Evolutionary conservation across 139 green algal genomes (phyloP).

Genomic region (Micromonas commoda): DNA sequence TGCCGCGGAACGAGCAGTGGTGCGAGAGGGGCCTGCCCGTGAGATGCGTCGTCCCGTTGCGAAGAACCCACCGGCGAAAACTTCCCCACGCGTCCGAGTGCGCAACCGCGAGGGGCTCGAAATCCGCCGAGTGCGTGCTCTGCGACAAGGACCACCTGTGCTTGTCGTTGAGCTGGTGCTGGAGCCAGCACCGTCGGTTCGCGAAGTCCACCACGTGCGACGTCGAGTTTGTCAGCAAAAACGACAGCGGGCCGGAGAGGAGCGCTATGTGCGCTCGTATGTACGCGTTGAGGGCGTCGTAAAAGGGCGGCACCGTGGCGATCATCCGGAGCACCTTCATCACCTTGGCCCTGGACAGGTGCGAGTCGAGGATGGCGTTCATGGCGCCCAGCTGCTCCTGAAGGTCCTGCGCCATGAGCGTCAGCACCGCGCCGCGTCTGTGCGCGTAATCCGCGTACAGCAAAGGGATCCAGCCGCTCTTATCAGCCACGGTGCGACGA

Average conservation of each 20-base stretch:
- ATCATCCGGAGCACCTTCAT: not conserved
- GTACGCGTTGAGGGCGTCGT: conserved; percentile 4
- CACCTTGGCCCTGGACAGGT: not conserved
- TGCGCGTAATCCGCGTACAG: conserved; percentile 2
- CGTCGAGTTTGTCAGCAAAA: not conserved
- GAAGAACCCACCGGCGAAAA: not conserved
- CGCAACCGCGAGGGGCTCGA: not conserved
- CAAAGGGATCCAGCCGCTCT: conserved; percentile 3
- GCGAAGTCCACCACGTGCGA: not conserved
- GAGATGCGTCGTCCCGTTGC: not conserved
- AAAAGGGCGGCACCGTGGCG: conserved; percentile 5
- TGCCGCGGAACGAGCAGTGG: not conserved
- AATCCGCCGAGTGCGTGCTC: not conserved
- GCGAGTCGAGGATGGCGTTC: not conserved
- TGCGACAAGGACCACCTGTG: too few species aligned
- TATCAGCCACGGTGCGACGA: not conserved
- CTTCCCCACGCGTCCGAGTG: not conserved
- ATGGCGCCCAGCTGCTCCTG: not conserved
- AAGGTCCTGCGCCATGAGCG: not conserved
- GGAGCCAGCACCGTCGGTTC: not conserved
- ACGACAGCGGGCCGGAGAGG: not conserved
- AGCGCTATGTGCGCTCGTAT: not conserved
- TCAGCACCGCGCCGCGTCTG: not conserved
- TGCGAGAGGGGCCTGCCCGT: not conserved
- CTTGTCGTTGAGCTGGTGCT: not conserved